These are phyloP conservation scores for Saccharomycopsis hybrid DNA, from an alignment of 1,139 yeast genomes.

Conservation along the genomic window DNA sequence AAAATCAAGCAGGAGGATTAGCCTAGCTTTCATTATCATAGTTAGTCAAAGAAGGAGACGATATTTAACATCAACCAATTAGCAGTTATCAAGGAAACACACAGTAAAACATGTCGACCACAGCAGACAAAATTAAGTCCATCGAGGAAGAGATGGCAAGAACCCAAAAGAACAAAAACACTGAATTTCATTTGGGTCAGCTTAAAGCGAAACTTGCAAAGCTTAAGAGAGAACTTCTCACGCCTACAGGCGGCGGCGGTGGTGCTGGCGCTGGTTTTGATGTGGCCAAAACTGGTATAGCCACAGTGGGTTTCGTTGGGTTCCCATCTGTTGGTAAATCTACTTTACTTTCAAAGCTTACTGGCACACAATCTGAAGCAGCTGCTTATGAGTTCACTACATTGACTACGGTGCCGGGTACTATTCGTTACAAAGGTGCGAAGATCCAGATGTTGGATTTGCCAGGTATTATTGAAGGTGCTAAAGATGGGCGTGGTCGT, in stretches of 20 bases:
- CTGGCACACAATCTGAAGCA: constrained; percentile 95
- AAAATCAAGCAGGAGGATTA: no score
- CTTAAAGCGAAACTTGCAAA: constrained; percentile 94
- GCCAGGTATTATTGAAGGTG: constrained; percentile 99
- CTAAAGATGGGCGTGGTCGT: constrained; percentile 98
- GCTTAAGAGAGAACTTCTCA: constrained; percentile 81
- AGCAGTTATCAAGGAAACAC: no score
- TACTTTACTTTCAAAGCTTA: constrained; percentile 75
- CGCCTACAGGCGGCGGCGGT: constrained; percentile 75
- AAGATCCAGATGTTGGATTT: constrained; percentile 96
- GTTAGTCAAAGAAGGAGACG: no score
- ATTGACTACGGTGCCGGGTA: constrained; percentile 95
- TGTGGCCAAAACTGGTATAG: constrained; percentile 96
- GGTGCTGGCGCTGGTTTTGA: constrained; percentile 91
- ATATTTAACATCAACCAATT: no score
- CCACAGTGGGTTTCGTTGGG: constrained; percentile 97
- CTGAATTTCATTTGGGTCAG: constrained; percentile 94
- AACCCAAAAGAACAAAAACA: constrained; percentile 94
- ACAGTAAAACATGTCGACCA: constrained; percentile 53
- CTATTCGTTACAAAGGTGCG: constrained; percentile 92
- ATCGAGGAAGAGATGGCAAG: constrained; percentile 92
- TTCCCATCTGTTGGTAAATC: constrained; percentile 98
- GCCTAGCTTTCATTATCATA: no score
- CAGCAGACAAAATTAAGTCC: constrained; percentile 83
- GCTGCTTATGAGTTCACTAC: constrained; percentile 98